Conservation (phyloP, 352 stramenopile genomes). For the Lagenidium sp. region DNA sequence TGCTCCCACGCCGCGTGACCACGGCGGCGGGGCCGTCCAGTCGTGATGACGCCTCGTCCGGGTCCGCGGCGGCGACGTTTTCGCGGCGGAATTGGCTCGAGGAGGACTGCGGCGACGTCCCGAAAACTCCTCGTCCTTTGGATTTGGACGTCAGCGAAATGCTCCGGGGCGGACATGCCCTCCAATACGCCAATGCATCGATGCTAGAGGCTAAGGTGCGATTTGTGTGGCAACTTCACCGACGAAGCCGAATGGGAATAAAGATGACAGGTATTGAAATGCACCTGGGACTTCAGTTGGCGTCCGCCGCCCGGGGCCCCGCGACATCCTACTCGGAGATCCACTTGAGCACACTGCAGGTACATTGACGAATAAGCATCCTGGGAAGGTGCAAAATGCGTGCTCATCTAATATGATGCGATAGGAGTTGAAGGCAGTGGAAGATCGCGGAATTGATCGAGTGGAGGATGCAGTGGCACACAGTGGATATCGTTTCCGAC, state of each 20-base stretch:
- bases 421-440: conserved; percentile 41
- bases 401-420: no score
- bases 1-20: no score
- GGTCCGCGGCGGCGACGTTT: neutral
- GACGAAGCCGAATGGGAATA: no score
- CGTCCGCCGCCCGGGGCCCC: conserved; percentile 16
- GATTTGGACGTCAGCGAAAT: conserved; percentile 54
- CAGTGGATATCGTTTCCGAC: conserved; percentile 52
- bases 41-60: no score
- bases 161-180: conserved; percentile 53
- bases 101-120: conserved; percentile 52
- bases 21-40: no score
- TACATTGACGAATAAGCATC: no score
- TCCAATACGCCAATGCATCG: conserved; percentile 41
- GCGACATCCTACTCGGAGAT: conserved; percentile 24
- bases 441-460: conserved; percentile 38
- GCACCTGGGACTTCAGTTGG: conserved; percentile 27
- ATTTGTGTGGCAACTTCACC: no score
- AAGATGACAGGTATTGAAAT: no score
- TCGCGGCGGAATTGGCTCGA: conserved; percentile 47
- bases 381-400: no score
- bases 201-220: conserved; percentile 37
- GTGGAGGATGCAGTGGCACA: conserved; percentile 30
- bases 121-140: conserved; percentile 19
- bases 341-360: conserved; percentile 42